Evolutionary conservation across 805 yeast genomes (phyloP), one percentile per base, ranked within the genome.

Genomic region (Komagataella kurtzmanii): DNA sequence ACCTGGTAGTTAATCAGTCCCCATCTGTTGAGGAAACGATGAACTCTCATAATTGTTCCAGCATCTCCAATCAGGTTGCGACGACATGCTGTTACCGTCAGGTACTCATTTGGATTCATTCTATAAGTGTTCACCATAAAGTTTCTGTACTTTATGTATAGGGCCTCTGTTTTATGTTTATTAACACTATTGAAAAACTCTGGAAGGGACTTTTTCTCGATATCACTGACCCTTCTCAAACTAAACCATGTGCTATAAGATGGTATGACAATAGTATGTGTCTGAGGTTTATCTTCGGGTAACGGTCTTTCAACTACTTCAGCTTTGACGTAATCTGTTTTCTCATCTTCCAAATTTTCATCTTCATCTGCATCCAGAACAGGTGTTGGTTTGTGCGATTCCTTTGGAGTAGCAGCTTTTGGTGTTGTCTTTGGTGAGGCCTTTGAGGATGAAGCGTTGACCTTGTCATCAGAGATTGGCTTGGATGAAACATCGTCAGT

Each of bases 1-100:
- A 90, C 95, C 65, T 90, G 97, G 65, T 90, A 90, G 66, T 90
- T 90, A 51, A 90, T 87, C 50, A 90, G 71, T 0, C 97, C 97
- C 97, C 97, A 90, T 64, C 85, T 85, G 58, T 81, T 87, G 53
- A 90, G 69, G 62, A 90, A 89, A 50, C 82, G 75, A 61, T 88
- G 96, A 7, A 90, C 80, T 56, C 96, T 79, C 74, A 89, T 77
- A 54, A 90, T 76, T 0, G 96, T 79, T 2, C 95, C 91, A 6
- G 88, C 96, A 69, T 90, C 97, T 52, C 96, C 95, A 12, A 88
- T 89, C 53, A 90, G 73, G 58, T 88, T 88, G 59, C 97, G 81
- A 63, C 98, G 81, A 52, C 89, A 85, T 0, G 97, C 95, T 0
- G 97, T 90, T 53, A 88, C 81, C 0, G 97, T 86, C 45, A 90